Evolutionary conservation across 441 rosid species (phyloP).

Genomic region (Arabidopsis hybrid): DNA sequence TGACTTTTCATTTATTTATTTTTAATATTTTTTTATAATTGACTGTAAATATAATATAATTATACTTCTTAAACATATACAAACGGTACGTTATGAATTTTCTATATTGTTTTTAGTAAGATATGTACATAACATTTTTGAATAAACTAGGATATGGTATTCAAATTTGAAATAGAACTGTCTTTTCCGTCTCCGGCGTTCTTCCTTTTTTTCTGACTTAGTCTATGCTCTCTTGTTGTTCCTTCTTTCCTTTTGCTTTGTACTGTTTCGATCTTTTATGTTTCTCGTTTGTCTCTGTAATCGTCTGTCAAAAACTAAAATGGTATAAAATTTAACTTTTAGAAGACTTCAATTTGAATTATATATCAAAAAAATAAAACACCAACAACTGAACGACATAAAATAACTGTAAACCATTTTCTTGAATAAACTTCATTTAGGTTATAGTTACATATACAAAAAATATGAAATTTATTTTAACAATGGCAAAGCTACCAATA

Average conservation of each 20-base stretch:
- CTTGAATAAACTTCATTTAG: neutral
- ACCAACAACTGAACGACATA: neutral
- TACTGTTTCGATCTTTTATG: too few species aligned
- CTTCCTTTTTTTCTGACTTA: too few species aligned
- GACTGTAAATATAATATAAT: neutral
- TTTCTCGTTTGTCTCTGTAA: too few species aligned
- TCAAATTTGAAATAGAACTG: neutral
- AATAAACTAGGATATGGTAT: neutral
- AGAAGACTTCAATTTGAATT: too few species aligned
- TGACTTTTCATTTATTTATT: conserved; percentile 9
- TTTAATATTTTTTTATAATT: too few species aligned
- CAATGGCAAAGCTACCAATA: neutral
- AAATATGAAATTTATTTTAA: neutral
- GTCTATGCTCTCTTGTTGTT: too few species aligned
- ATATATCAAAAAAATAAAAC: too few species aligned
- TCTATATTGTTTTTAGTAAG: too few species aligned
- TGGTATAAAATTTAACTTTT: too few species aligned
- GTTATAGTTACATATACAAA: neutral
- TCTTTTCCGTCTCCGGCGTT: too few species aligned
- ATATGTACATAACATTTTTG: neutral
- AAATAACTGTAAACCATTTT: neutral
- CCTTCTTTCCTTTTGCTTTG: too few species aligned
- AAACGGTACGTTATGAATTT: neutral
- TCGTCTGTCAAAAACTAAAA: too few species aligned
- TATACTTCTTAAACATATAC: neutral